Evolutionary conservation across 2,329 filamentous ascomycete genomes (phyloP).

Genomic region (Monilinia polystroma): DNA sequence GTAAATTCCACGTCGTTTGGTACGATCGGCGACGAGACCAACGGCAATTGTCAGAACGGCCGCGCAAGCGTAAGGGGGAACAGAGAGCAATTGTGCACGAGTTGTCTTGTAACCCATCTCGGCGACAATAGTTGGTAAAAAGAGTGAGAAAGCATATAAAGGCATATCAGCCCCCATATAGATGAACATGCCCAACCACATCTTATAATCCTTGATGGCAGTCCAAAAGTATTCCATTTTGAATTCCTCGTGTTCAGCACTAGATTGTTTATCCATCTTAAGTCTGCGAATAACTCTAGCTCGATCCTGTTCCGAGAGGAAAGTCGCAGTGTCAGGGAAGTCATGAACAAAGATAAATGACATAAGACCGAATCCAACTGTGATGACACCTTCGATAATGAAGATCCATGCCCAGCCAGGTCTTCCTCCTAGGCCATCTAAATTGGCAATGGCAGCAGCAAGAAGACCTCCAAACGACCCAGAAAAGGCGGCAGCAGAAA

Average conservation of each 20-base stretch:
- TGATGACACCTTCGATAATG: slow-evolving; percentile 52
- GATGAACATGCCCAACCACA: slow-evolving; percentile 69
- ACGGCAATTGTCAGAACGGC: slow-evolving; percentile 66
- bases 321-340: slow-evolving; percentile 56
- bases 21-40: slow-evolving; percentile 75
- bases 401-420: slow-evolving; percentile 52
- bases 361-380: slow-evolving; percentile 42
- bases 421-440: slow-evolving; percentile 46
- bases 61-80: slow-evolving; percentile 73
- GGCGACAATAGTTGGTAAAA: slow-evolving; percentile 76
- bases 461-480: slow-evolving; percentile 51
- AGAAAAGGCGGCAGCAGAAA: slow-evolving; percentile 53
- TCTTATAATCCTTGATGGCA: slow-evolving; percentile 83
- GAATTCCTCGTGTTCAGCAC: slow-evolving; percentile 72
- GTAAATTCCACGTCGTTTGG: slow-evolving; percentile 70
- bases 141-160: slow-evolving; percentile 73
- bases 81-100: slow-evolving; percentile 67
- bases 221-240: slow-evolving; percentile 70
- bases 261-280: slow-evolving; percentile 69
- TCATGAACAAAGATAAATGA: slow-evolving; percentile 31
- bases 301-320: slow-evolving; percentile 69
- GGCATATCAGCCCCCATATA: slow-evolving; percentile 76
- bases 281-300: slow-evolving; percentile 69
- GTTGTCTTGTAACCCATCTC: slow-evolving; percentile 57
- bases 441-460: slow-evolving; percentile 46